Conservation (phyloP, 306 rosid species). For the Adenanthera pavonina region DNA sequence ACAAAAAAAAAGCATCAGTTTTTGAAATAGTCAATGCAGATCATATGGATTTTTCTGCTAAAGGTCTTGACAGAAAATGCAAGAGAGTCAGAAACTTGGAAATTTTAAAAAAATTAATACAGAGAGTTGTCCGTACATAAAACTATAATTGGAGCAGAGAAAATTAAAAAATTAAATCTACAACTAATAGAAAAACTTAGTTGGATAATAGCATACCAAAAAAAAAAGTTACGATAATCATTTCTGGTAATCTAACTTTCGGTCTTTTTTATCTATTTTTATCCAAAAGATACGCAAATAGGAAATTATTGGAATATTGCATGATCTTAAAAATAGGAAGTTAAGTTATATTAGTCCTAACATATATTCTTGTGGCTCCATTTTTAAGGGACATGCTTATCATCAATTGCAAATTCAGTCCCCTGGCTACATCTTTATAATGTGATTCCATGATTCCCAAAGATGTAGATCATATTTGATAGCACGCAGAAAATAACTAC, state of each 20-base stretch:
- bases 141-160: too few species aligned
- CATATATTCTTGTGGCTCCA: slow-evolving; percentile 19
- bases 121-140: background rate
- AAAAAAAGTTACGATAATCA: background rate
- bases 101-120: background rate
- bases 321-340: background rate
- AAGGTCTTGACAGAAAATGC: background rate
- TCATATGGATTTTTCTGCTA: too few species aligned
- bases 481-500: background rate
- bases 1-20: too few species aligned
- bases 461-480: background rate
- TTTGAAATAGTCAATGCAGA: background rate
- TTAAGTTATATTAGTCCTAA: background rate
- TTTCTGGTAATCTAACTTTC: background rate
- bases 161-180: background rate
- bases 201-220: too few species aligned
- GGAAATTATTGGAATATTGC: background rate
- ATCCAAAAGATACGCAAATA: background rate
- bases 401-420: slow-evolving; percentile 48
- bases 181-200: background rate
- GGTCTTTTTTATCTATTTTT: background rate
- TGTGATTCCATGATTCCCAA: background rate
- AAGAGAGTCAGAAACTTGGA: background rate
- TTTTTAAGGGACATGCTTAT: slow-evolving; percentile 20
- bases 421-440: slow-evolving; percentile 36